Percentiles rank a stretch among this genome's conserved stretches.
These are phyloP conservation scores for Diaporthe sp. DNA, from an alignment of 2,329 filamentous ascomycete genomes.

Conservation along the genomic window DNA sequence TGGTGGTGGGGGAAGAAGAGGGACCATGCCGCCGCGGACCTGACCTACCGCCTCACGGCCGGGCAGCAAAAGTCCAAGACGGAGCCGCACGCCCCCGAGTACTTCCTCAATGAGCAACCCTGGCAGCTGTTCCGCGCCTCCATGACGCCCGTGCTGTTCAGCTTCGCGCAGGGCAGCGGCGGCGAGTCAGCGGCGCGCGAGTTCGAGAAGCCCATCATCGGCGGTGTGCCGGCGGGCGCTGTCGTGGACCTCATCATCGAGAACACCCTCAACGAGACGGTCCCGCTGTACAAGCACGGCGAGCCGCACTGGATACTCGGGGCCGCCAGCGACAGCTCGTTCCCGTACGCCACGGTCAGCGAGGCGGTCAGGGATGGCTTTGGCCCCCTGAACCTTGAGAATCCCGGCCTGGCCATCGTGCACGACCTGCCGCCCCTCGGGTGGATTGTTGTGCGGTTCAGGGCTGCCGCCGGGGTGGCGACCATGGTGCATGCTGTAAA, in stretches of 20 bases:
- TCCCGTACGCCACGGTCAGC: constrained; percentile 33
- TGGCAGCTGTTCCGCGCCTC: constrained; percentile 40
- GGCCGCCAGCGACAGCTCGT: constrained; percentile 16
- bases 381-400: constrained; percentile 26
- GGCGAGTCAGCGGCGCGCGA: constrained; percentile 26
- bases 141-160: constrained; percentile 43
- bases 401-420: constrained; percentile 37
- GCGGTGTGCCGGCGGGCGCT: constrained; percentile 18
- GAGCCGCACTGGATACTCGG: constrained; percentile 44
- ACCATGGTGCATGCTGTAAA: constrained; percentile 42
- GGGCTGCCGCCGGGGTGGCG: constrained; percentile 33
- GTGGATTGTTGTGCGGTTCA: constrained; percentile 41
- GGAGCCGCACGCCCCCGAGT: constrained; percentile 33
- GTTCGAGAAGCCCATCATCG: constrained; percentile 35
- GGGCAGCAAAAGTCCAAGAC: constrained; percentile 32
- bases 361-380: constrained; percentile 2
- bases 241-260: constrained; percentile 40
- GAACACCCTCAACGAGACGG: constrained; percentile 30
- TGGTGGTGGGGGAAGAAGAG: neutral
- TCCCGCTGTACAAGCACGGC: constrained; percentile 44
- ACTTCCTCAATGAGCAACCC: constrained; percentile 37
- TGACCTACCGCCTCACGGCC: constrained; percentile 39
- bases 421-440: constrained; percentile 42
- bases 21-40: constrained; percentile 30
- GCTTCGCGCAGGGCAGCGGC: constrained; percentile 27